These are phyloP conservation scores for Trichoderma reesei DNA, from an alignment of 495 filamentous ascomycete species.

Conservation along the genomic window DNA sequence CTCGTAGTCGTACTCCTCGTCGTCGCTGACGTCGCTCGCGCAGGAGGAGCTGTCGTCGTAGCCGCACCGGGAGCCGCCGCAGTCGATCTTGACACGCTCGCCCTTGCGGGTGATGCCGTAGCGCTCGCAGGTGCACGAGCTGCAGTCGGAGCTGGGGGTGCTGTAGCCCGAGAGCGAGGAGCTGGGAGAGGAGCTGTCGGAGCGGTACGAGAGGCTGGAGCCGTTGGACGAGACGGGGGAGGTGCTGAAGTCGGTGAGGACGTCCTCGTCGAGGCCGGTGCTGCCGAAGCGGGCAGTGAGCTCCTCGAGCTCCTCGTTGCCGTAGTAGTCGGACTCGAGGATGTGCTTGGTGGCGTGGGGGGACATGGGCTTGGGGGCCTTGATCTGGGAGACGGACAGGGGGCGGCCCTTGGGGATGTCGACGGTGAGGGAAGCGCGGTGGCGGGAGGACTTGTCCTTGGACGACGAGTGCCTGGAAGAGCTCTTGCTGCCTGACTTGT, in stretches of 20 bases:
- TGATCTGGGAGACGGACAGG: conserved; percentile 80
- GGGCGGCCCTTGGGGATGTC: conserved; percentile 79
- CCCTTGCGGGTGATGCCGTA: conserved; percentile 93
- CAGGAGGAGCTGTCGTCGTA: conserved; percentile 51
- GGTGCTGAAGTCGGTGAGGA: conserved; percentile 45
- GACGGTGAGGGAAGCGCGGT: conserved; percentile 30
- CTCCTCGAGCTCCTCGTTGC: conserved; percentile 55
- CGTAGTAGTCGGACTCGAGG: conserved; percentile 64
- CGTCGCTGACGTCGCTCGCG: conserved; percentile 17
- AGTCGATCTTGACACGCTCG: conserved; percentile 88
- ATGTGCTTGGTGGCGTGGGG: conserved; percentile 79
- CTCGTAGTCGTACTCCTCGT: conserved; percentile 52
- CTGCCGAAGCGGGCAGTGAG: conserved; percentile 63
- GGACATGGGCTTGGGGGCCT: conserved; percentile 78
- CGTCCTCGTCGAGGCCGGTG: conserved; percentile 51
- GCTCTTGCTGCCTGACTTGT: conserved; percentile 34
- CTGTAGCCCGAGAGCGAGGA: conserved; percentile 66
- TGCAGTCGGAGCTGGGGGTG: conserved; percentile 42
- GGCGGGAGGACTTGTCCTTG: conserved; percentile 26
- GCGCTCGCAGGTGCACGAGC: conserved; percentile 76
- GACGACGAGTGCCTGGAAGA: conserved; percentile 26
- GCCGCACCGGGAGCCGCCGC: conserved; percentile 75
- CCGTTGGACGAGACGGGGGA: conserved; percentile 62
- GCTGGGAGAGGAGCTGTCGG: conserved; percentile 58
- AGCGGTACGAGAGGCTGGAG: conserved; percentile 68